Conservation (phyloP, 2,329 filamentous ascomycete genomes). For the Aspergillus felis region DNA sequence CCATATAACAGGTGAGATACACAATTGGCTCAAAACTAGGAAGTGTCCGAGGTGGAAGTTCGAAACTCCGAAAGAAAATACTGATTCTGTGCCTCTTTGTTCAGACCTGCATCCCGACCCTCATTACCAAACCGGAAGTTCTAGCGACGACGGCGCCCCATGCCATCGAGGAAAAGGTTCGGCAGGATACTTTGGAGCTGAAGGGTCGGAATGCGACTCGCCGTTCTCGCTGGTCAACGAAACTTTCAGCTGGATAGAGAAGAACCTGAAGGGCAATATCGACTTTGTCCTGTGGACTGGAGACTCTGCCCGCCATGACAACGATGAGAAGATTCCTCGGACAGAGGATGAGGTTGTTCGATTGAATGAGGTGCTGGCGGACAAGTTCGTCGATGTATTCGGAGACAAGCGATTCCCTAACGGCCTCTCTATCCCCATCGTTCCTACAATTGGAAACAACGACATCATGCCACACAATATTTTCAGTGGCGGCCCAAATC, state of each 20-base stretch:
- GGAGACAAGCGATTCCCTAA: constrained; percentile 51
- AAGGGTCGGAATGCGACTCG: constrained; percentile 84
- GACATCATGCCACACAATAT: constrained; percentile 98
- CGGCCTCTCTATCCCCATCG: constrained; percentile 69
- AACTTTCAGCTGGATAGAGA: constrained; percentile 83
- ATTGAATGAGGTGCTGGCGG: constrained; percentile 70
- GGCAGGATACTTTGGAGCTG: constrained; percentile 78
- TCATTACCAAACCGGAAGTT: constrained; percentile 76
- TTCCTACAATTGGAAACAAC: constrained; percentile 94
- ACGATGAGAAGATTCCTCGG: constrained; percentile 75
- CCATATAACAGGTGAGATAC: constrained; percentile 33
- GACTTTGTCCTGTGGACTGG: constrained; percentile 95
- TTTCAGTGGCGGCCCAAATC: constrained; percentile 77
- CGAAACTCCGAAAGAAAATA: background rate
- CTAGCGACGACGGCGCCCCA: constrained; percentile 62
- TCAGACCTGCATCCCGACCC: constrained; percentile 88
- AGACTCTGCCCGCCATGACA: constrained; percentile 85
- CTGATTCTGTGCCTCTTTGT: constrained; percentile 34
- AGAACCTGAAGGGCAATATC: constrained; percentile 70
- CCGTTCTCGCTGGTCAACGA: constrained; percentile 77
- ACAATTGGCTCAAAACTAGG: background rate
- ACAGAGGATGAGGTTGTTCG: constrained; percentile 69
- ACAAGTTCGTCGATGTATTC: constrained; percentile 74
- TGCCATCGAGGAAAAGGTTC: constrained; percentile 77
- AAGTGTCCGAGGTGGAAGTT: constrained; percentile 1